Conservation (phyloP, 2,329 filamentous ascomycete species). For the Xylaria multiplex region DNA sequence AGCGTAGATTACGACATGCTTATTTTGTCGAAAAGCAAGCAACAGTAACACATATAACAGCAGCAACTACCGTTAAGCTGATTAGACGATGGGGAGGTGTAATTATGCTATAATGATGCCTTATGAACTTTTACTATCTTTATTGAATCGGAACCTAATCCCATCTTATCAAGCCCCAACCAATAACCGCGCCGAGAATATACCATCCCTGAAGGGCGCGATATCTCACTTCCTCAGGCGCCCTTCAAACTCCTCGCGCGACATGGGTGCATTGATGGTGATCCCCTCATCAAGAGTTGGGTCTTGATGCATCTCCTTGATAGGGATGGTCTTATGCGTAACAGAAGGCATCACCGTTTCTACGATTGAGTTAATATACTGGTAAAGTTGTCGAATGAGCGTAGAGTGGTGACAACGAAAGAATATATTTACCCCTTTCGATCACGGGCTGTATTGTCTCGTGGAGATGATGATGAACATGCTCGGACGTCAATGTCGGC, state of each 20-base stretch:
- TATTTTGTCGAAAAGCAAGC: too few species aligned
- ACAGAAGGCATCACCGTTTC: conserved; percentile 35
- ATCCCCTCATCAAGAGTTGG: conserved; percentile 26
- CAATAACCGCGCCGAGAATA: too few species aligned
- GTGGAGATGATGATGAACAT: conserved; percentile 34
- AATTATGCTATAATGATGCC: too few species aligned
- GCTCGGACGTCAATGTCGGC: conserved; percentile 30
- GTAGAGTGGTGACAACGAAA: too few species aligned
- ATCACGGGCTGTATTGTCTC: conserved; percentile 38
- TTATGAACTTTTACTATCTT: too few species aligned
- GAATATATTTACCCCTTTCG: conserved; percentile 26
- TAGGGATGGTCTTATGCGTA: conserved; percentile 34
- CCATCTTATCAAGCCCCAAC: too few species aligned
- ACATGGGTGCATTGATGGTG: conserved; percentile 25
- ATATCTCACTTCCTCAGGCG: conserved; percentile 19
- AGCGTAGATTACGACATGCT: too few species aligned
- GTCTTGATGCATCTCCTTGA: conserved; percentile 35
- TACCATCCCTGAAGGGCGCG: too few species aligned
- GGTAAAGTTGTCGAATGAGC: not conserved
- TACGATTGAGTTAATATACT: not conserved
- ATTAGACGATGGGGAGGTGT: too few species aligned
- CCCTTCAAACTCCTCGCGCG: conserved; percentile 31
- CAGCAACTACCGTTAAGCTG: too few species aligned
- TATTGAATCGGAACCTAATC: too few species aligned
- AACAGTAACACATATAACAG: too few species aligned